Evolutionary conservation across 352 stramenopile species (phyloP).

Genomic region (Saprolegnia parasitica): DNA sequence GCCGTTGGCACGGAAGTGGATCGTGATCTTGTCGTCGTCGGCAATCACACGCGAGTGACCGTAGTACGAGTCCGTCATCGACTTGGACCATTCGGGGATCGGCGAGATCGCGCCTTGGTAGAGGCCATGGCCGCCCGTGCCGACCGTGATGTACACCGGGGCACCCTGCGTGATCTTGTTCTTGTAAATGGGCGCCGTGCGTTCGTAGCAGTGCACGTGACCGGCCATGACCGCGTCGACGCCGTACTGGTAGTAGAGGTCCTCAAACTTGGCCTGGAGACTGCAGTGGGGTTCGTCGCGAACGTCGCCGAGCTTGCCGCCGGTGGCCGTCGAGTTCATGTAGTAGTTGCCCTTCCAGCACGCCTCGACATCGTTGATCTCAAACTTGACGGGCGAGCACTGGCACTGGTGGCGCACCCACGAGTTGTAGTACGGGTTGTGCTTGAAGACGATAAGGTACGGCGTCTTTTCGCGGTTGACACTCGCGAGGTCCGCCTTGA

Average conservation of each 20-base stretch:
- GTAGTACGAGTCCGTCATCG: conserved; percentile 1
- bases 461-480: conserved; percentile 12
- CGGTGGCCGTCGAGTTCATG: not conserved
- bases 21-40: not conserved
- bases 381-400: conserved; percentile 41
- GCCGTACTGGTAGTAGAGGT: conserved; percentile 29
- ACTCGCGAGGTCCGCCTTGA: not conserved
- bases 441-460: conserved; percentile 20
- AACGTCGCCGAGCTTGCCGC: conserved; percentile 33
- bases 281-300: conserved; percentile 40
- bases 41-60: conserved; percentile 17
- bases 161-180: conserved; percentile 25
- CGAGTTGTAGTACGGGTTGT: conserved; percentile 54
- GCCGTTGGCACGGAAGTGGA: not conserved
- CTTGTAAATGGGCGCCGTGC: conserved; percentile 20
- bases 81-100: not conserved
- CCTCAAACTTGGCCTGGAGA: conserved; percentile 33
- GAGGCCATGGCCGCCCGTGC: conserved; percentile 2
- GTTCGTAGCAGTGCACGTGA: conserved; percentile 33
- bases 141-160: not conserved
- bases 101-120: not conserved
- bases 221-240: conserved; percentile 32
- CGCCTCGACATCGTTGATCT: conserved; percentile 35
- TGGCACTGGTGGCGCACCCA: conserved; percentile 60
- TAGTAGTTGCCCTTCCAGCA: conserved; percentile 52